Base-by-base conservation (phyloP, 106 monocot genomes). In the Xerophyta viscosa region DNA sequence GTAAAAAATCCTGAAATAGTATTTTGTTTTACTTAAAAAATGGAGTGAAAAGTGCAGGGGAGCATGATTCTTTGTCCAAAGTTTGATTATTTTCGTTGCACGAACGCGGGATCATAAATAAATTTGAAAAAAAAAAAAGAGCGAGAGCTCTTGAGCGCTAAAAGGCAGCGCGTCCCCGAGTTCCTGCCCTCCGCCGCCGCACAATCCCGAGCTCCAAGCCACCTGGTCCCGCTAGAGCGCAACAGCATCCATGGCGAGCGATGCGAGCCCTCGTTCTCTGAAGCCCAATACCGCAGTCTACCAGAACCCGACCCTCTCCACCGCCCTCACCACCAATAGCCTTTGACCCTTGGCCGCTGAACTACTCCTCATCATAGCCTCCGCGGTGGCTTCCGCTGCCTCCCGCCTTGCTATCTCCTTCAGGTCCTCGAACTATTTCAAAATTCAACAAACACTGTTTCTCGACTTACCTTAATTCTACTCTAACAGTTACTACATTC, bases 231-330 rank as follows among this genome's bases (percentile, higher is more conserved):
- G 28, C 46, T 37, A 23, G 60, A 14, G 41, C 20, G 26, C 11
- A 36, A 11, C 5, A 5, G 11, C 5, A 6, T 11, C 33, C 5
- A 36, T 36, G 33, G 33, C 33, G 33, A 36, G 7, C 11, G 33
- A 36, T 36, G 33, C n/a, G 4, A 46, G 45, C 45, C 19, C n/a
- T 20, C 45, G n/a, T 3, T 13, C 45, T 46, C 58, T 47, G 41
- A 87, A 84, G 65, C 57, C 80, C 47, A 84, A 88, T 65, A 88
- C 88, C 78, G 81, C 88, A 13, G 81, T 79, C 10, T 88, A 88
- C 68, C 88, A 84, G 66, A 90, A 90, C 52, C 81, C 88, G 24
- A 67, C 64, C 27, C 54, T 94, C 66, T 75, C 94, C 41, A 77
- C 84, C 1, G 84, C 81, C 20, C 84, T 80, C 61, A 78, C 75